Evolutionary conservation across 108 stramenopile genomes (phyloP).

Genomic region (Aurantiochytrium sp.): DNA sequence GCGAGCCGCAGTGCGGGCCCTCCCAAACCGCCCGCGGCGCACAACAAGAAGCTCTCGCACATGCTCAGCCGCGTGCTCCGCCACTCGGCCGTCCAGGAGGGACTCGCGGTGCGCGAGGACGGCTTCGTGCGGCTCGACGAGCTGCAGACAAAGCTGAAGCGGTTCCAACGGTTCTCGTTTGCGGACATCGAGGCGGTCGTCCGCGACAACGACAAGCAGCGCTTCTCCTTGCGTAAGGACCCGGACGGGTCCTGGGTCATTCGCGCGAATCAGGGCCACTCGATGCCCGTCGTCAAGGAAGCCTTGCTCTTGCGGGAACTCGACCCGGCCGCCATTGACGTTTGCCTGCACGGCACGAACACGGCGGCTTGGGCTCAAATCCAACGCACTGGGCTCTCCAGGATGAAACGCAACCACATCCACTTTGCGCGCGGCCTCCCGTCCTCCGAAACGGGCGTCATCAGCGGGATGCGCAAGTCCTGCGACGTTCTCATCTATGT

Average conservation of each 20-base stretch:
- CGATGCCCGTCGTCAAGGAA: not conserved
- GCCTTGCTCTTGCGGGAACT: not conserved
- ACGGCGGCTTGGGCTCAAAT: not conserved
- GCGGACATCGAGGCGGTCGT: not conserved
- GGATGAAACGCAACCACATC: constrained; percentile 25
- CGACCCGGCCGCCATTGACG: not conserved
- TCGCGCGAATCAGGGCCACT: constrained; percentile 21
- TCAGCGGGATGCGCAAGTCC: constrained; percentile 27
- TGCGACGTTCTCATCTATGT: not conserved
- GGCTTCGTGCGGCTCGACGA: not conserved
- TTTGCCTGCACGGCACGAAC: not conserved
- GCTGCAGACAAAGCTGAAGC: not conserved
- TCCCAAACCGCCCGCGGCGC: not conserved
- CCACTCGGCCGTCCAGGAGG: not conserved
- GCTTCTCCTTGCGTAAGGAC: not conserved
- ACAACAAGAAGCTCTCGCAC: not conserved
- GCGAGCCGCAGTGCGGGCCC: no score
- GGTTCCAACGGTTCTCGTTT: not conserved
- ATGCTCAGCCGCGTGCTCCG: not conserved
- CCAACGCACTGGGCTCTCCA: not conserved
- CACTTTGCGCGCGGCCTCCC: not conserved
- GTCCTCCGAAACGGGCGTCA: not conserved
- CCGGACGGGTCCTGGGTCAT: not conserved
- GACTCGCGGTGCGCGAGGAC: not conserved
- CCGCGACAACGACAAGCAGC: not conserved